Evolutionary conservation across 768 basidiomycete species (phyloP), one percentile per base, ranked within the genome.

Genomic region (Trametopsis cervina): DNA sequence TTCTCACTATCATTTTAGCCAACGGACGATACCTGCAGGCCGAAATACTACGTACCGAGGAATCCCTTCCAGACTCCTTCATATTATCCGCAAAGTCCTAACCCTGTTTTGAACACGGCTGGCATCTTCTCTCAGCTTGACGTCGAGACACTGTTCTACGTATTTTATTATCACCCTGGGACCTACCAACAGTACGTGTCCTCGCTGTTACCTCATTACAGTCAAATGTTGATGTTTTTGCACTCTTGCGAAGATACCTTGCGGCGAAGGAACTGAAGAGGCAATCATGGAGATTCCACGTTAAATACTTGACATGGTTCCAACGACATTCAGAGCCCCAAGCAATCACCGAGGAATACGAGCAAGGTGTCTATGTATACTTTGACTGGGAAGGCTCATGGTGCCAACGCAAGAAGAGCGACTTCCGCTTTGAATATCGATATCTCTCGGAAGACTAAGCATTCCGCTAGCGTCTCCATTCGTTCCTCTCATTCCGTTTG

Each of bases 301-400:
- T 97, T 52, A 97, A 98, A 69, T 99, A 97, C 64, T 71, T 99
- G 52, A 99, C 96, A 24, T 99, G 96, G 94, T 99, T 99, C 80
- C 96, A 98, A 66, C 81, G 96, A 29, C 91, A 96, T 60, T 93
- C 91, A 20, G 94, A 98, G 61, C 96, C 96, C 7, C 91, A 95
- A 61, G 93, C 93, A 1, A 97, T 99, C 64, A 99, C 96, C 44
- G 95, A 98, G 58, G 95, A 98, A 64, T 99, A 97, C 65, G 96
- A 99, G 68, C 94, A 98, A 70, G 96, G 96, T 12, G 92, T 96
- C 12, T 99, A 99, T 66, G 89, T 96, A 26, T 99, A 99, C 75
- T 97, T 98, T 66, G 95, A 97, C 68, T 97, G 94, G 94, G 94
- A 97, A 66, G 91, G 91, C 42, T 90, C 89, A 54, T 99, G 95